These are phyloP conservation scores for Protomyces lactucae-debilis DNA, from an alignment of 1,139 yeast genomes.

Conservation along the genomic window DNA sequence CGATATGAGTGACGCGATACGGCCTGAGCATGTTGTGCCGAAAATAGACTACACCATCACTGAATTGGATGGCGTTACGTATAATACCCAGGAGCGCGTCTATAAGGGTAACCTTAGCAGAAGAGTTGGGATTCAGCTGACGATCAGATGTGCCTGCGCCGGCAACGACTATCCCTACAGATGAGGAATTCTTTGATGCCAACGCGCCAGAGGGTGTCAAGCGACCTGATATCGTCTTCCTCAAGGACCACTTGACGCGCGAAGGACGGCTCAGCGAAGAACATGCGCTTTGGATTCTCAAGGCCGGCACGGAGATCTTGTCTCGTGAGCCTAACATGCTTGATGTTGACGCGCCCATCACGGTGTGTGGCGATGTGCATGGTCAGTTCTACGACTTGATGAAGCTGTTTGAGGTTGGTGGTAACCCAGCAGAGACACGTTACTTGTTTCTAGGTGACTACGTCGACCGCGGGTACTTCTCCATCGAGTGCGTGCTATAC, in stretches of 20 bases:
- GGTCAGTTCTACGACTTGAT: conserved; percentile 90
- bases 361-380: conserved; percentile 94
- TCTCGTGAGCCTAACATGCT: conserved; percentile 72
- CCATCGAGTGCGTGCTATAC: conserved; percentile 80
- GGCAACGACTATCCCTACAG: conserved; percentile 59
- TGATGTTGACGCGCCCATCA: conserved; percentile 84
- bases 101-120: conserved; percentile 1
- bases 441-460: conserved; percentile 91
- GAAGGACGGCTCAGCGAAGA: conserved; percentile 75
- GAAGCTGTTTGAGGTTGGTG: conserved; percentile 92
- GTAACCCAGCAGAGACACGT: conserved; percentile 57
- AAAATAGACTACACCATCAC: conserved; percentile 22
- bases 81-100: conserved; percentile 22
- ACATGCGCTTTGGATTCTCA: conserved; percentile 67
- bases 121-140: background rate
- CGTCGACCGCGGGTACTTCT: conserved; percentile 90
- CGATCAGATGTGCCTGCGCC: conserved; percentile 56
- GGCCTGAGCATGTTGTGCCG: conserved; percentile 18
- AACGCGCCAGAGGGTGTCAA: conserved; percentile 40
- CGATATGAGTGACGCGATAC: conserved; percentile 7
- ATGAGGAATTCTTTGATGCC: conserved; percentile 58
- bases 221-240: conserved; percentile 63
- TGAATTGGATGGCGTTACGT: conserved; percentile 19
- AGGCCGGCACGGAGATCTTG: conserved; percentile 64
- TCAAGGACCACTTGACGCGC: conserved; percentile 65